Evolutionary conservation across 306 rosid genomes (phyloP).

Genomic region (Morella rubra): DNA sequence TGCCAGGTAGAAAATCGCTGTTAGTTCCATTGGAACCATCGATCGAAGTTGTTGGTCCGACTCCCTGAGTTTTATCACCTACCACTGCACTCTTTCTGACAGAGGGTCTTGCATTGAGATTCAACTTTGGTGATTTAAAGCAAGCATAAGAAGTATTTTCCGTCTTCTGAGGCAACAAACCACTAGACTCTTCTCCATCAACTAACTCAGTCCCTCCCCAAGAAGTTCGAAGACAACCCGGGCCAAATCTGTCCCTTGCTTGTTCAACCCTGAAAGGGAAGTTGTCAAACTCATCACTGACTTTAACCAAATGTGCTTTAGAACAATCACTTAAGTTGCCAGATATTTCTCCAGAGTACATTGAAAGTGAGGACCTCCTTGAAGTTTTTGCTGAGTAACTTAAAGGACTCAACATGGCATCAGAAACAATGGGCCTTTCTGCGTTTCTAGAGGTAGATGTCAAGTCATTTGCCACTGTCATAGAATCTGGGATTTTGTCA

Average conservation of each 20-base stretch:
- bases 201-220: conserved; percentile 29
- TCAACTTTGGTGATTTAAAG: conserved; percentile 40
- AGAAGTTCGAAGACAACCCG: conserved; percentile 38
- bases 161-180: conserved; percentile 47
- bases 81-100: conserved; percentile 27
- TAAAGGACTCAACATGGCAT: conserved; percentile 32
- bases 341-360: conserved; percentile 37
- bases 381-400: conserved; percentile 44
- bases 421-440: conserved; percentile 36
- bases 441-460: conserved; percentile 39
- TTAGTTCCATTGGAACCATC: conserved; percentile 36
- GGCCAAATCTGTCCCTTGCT: conserved; percentile 29
- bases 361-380: conserved; percentile 44
- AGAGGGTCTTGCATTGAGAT: conserved; percentile 35
- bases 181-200: conserved; percentile 34
- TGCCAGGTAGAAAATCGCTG: conserved; percentile 26
- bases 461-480: conserved; percentile 22
- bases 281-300: conserved; percentile 31
- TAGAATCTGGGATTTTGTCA: conserved; percentile 31
- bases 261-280: conserved; percentile 31
- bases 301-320: conserved; percentile 30
- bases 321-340: conserved; percentile 34
- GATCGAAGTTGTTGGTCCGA: conserved; percentile 26
- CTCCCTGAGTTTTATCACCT: conserved; percentile 33
- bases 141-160: conserved; percentile 40